Conservation (phyloP, 495 filamentous ascomycete genomes). For the Aspergillus funiculosus region DNA sequence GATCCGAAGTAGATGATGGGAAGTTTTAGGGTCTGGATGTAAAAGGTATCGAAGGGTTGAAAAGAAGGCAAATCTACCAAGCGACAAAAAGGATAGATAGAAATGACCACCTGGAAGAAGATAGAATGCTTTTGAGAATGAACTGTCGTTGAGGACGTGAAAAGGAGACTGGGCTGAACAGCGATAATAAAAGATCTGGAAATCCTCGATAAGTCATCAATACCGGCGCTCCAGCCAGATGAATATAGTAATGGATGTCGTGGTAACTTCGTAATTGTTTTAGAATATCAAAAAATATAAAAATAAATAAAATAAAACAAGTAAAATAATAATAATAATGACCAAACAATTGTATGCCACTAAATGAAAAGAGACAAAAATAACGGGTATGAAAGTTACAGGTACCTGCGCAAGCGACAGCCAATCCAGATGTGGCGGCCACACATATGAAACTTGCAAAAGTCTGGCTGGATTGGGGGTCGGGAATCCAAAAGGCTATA, state of each 20-base stretch:
- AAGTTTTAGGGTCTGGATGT: slow-evolving; percentile 4
- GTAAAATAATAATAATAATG: slow-evolving; percentile 6
- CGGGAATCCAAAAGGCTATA: no score
- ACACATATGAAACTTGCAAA: slow-evolving; percentile 9
- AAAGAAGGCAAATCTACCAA: slow-evolving; percentile 26
- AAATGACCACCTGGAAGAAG: slow-evolving; percentile 13
- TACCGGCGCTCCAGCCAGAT: no score
- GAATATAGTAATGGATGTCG: slow-evolving; percentile 6
- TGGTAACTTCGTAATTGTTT: slow-evolving; percentile 6
- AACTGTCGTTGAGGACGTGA: slow-evolving; percentile 5
- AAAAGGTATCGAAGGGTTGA: slow-evolving; percentile 11
- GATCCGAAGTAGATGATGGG: slow-evolving; percentile 9
- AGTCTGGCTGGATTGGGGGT: slow-evolving; percentile 8
- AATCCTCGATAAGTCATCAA: slow-evolving; percentile 17
- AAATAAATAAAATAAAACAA: slow-evolving; percentile 4
- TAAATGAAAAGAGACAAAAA: slow-evolving; percentile 6
- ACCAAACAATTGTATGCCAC: slow-evolving; percentile 5
- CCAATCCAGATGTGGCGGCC: slow-evolving; percentile 14
- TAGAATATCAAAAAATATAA: slow-evolving; percentile 4
- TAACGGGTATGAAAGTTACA: no score
- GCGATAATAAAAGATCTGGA: slow-evolving; percentile 9
- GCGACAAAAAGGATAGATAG: slow-evolving; percentile 9
- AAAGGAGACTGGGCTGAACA: slow-evolving; percentile 18
- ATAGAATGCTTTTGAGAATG: slow-evolving; percentile 1
- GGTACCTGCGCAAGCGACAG: no score